Percentiles rank a stretch among this genome's conserved stretches.
Conservation (phyloP, 2,329 filamentous ascomycete species). For the Cytospora piceae region DNA sequence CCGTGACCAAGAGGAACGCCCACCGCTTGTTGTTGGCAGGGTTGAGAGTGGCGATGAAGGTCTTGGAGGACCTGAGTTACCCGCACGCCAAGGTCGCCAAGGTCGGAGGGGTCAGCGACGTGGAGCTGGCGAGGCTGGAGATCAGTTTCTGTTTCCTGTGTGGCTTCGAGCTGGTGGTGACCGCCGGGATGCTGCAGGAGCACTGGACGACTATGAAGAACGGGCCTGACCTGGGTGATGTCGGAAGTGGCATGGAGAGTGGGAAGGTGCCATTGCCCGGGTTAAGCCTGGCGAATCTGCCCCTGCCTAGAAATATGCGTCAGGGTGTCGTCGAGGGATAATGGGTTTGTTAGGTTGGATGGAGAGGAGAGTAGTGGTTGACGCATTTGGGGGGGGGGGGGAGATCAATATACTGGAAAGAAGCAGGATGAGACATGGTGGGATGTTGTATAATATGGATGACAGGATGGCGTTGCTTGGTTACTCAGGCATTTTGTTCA, state of each 20-base stretch:
- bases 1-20: slow-evolving; percentile 80
- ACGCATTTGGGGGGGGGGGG: too few species aligned
- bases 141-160: slow-evolving; percentile 86
- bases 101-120: slow-evolving; percentile 84
- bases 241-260: slow-evolving; percentile 13
- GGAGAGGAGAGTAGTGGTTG: too few species aligned
- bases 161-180: slow-evolving; percentile 78
- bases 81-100: slow-evolving; percentile 81
- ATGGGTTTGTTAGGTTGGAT: background rate
- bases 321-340: slow-evolving; percentile 12
- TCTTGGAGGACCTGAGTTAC: slow-evolving; percentile 89
- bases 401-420: background rate
- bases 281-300: slow-evolving; percentile 18
- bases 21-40: slow-evolving; percentile 85
- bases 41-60: slow-evolving; percentile 88
- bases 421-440: background rate
- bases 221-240: slow-evolving; percentile 26
- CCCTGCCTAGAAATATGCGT: slow-evolving; percentile 5
- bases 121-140: slow-evolving; percentile 82
- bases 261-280: slow-evolving; percentile 12
- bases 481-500: background rate
- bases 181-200: slow-evolving; percentile 59
- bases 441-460: background rate
- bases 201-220: slow-evolving; percentile 68
- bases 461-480: background rate